Percentiles rank a stretch among this genome's conserved stretches.
Evolutionary conservation across 2,329 filamentous ascomycete genomes (phyloP).

Genomic region (Fusarium globosum): DNA sequence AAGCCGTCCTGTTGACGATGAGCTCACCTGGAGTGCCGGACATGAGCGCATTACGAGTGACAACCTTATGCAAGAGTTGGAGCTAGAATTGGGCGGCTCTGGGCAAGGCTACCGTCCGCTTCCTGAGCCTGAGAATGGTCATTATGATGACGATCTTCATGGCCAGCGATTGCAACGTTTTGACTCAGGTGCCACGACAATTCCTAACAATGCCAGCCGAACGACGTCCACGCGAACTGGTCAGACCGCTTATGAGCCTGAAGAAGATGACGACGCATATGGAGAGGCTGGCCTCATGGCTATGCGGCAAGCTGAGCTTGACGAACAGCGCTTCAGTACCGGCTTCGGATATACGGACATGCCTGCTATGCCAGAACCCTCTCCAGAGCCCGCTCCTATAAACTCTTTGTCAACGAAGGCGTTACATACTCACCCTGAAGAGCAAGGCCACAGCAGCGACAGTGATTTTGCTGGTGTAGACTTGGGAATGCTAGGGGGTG

Average conservation of each 20-base stretch:
- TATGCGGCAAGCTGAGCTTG: conserved; percentile 85
- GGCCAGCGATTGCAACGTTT: conserved; percentile 60
- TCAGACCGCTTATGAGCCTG: conserved; percentile 42
- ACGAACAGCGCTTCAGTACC: conserved; percentile 65
- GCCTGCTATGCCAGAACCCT: conserved; percentile 44
- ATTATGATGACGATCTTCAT: conserved; percentile 57
- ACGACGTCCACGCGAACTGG: conserved; percentile 36
- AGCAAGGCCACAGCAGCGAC: conserved; percentile 68
- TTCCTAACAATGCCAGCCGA: conserved; percentile 42
- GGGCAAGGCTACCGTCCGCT: conserved; percentile 51
- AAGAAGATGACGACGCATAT: conserved; percentile 83
- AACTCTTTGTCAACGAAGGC: conserved; percentile 53
- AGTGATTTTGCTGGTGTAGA: conserved; percentile 78
- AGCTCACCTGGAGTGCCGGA: conserved; percentile 57
- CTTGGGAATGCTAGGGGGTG: conserved; percentile 78
- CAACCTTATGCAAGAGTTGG: conserved; percentile 68
- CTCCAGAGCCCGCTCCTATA: conserved; percentile 31
- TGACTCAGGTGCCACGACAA: conserved; percentile 62
- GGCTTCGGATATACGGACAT: conserved; percentile 49
- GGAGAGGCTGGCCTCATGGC: conserved; percentile 85
- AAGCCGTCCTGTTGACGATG: conserved; percentile 61
- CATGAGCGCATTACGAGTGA: conserved; percentile 60
- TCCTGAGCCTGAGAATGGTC: conserved; percentile 57
- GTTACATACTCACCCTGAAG: conserved; percentile 62
- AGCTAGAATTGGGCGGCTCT: conserved; percentile 61